Evolutionary conservation across 75 land plant species (phyloP), one percentile per base, ranked within the genome.

Genomic region (Picea sitchensis): DNA sequence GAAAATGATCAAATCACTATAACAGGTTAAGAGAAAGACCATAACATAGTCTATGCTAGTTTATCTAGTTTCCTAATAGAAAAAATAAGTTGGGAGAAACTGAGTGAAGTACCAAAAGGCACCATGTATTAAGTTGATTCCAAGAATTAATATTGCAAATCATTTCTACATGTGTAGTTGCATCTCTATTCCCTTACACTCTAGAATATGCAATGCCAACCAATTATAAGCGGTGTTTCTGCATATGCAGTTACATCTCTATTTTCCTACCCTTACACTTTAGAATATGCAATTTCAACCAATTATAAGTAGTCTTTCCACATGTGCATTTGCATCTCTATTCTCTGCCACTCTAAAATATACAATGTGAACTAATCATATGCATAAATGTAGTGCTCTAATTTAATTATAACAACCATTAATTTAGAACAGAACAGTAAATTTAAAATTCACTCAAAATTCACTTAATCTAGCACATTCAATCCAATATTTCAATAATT

Each of bases 291-390:
- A 26, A 26, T 26, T 26, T 26, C 26, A 26, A 26, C 26, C 26
- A 26, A 26, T 26, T 26, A 26, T 26, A 26, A 26, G 26, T 26
- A 26, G 26, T 26, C 26, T 26, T 26, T 26, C 26, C 26, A 26
- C 26, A 26, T 95, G 98, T 58, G 98, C 98, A 75, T 94, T 95
- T 47, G 98, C 91, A 79, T 95, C 98, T 58, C 94, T 79, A 58
- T 83, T 78, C 26, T 88, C 88, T 79, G 93, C 98, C 57, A 95
- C 98, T 61, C 98, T 94, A 83, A 59, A 83, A 58, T 11, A 71
- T 8, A 56, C 30, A 57, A 81, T 74, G 62, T 60, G 71, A 76
- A 21, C 71, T 54, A 51, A 82, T 79, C 44, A 13, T 54, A 71
- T 34, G 69, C 18, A 56, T 58, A 75, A 75, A 26, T 26, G 26